Base-by-base conservation (phyloP, 2,329 filamentous ascomycete species). In the Hypocreales sp. region DNA sequence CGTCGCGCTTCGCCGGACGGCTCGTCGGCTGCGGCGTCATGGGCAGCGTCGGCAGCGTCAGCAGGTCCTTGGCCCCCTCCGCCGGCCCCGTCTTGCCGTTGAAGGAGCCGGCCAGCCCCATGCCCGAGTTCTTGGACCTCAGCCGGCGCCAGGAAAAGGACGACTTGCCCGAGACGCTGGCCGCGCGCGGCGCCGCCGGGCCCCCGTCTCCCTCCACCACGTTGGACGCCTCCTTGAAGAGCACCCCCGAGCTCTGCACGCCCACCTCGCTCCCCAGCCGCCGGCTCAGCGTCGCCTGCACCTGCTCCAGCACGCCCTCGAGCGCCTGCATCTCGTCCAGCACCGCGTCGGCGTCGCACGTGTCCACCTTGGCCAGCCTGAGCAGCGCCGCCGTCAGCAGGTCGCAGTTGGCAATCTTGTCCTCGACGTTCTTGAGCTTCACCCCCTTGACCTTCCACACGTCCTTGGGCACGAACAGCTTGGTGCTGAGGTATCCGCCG, bases 251-350 rank as follows among this genome's bases (percentile, higher is more conserved):
- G 5, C 77, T 72, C 31, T 87, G 75, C 3, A 86, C 72, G 8
- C 90, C 90, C 8, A 98, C 90, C 38, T 98, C 90, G 43, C 66
- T 82, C n/a, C 90, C 87, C 4, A 98, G 67, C 44, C 84, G 92
- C 47, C 92, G 87, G 5, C 70, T 59, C 22, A 95, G 59, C 4
- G 67, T 64, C 1, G 63, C 56, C 49, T 94, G 86, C 0, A 86
- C 80, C 47, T 87, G 79, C 44, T 95, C 87, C 17, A 98, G 64
- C 17, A 94, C 68, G 20, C 64, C 64, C 50, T 98, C 90, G 5
- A 98, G 62, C 3, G 73, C 66, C 48, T 95, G 84, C 77, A 98
- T 90, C 50, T 98, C 90, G 41, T 92, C 84, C 11, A 93, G 62
- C 13, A 95, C 74, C 1, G 84, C 82, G 46, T 94, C 87, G 0